Evolutionary conservation across 768 basidiomycete species (phyloP).

Genomic region (Gymnopilus dilepis): DNA sequence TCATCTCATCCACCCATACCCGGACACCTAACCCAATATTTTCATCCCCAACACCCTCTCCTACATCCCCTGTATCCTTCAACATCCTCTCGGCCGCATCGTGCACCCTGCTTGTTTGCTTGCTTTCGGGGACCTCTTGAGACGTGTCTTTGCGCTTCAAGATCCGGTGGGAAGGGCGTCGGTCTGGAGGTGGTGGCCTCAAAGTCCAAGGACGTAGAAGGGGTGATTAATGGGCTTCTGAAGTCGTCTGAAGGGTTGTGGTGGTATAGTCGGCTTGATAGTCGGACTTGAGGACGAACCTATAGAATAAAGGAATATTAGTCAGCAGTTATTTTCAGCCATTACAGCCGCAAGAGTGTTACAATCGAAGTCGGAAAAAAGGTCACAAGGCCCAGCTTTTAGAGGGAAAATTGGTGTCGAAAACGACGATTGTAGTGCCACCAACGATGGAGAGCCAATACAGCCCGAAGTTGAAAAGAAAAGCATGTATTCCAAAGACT

Average conservation of each 20-base stretch:
- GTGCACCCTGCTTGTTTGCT: conserved; percentile 59
- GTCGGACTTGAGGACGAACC: too few species aligned
- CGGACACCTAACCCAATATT: conserved; percentile 7
- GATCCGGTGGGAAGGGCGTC: conserved; percentile 1
- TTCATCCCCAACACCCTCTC: background rate
- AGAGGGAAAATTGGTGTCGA: too few species aligned
- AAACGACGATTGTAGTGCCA: too few species aligned
- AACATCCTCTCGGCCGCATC: conserved; percentile 32
- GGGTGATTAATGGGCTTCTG: background rate
- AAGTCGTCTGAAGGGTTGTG: background rate
- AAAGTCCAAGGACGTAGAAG: background rate
- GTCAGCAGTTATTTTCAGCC: background rate
- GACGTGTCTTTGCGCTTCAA: conserved; percentile 52
- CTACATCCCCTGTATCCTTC: conserved; percentile 16
- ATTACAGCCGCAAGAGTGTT: background rate
- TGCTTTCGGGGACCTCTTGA: too few species aligned
- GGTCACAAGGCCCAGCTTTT: too few species aligned
- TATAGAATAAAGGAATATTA: too few species aligned
- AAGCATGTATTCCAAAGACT: too few species aligned
- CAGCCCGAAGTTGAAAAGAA: too few species aligned
- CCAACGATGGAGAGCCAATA: too few species aligned
- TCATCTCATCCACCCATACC: too few species aligned
- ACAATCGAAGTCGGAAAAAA: background rate
- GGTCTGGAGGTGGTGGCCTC: conserved; percentile 13
- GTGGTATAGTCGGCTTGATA: background rate